Evolutionary conservation across 2,329 filamentous ascomycete genomes (phyloP).

Genomic region (Anthostomella pinea): DNA sequence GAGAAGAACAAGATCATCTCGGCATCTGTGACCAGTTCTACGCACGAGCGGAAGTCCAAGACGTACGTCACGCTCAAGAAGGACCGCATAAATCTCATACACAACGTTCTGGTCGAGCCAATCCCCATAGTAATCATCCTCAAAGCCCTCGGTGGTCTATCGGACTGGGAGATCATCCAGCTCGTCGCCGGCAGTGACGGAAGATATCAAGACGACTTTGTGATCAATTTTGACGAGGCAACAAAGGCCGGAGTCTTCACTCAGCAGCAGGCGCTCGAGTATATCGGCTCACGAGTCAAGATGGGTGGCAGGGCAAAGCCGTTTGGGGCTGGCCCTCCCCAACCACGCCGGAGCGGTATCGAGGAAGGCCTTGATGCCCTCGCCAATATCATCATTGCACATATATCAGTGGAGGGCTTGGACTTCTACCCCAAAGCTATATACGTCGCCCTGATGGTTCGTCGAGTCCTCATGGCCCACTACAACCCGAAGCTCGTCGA

Average conservation of each 20-base stretch:
- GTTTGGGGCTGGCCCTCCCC: constrained; percentile 46
- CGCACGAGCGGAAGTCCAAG: constrained; percentile 96
- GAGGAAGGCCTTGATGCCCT: constrained; percentile 92
- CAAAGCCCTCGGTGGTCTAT: constrained; percentile 89
- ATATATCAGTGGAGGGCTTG: constrained; percentile 85
- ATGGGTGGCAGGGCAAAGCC: constrained; percentile 68
- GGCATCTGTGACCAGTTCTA: constrained; percentile 95
- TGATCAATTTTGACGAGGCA: constrained; percentile 92
- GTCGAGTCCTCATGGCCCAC: constrained; percentile 91
- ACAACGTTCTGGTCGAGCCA: constrained; percentile 90
- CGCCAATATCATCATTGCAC: constrained; percentile 88
- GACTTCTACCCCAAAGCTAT: constrained; percentile 97
- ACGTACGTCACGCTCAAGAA: constrained; percentile 95
- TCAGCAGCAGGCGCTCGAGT: constrained; percentile 93
- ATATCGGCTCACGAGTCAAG: constrained; percentile 82
- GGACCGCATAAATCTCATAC: constrained; percentile 81
- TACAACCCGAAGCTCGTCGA: constrained; percentile 88
- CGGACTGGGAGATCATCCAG: constrained; percentile 91
- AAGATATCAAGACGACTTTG: constrained; percentile 89
- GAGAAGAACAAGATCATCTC: constrained; percentile 90
- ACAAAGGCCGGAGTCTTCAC: constrained; percentile 82
- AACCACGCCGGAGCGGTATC: constrained; percentile 71
- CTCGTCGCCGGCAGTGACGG: constrained; percentile 85
- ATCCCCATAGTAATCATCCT: constrained; percentile 93
- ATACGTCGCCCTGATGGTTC: constrained; percentile 95